phyloP scores from a whole-genome alignment of 148 eudicot genomes.

The Linanthus parryae region DNA sequence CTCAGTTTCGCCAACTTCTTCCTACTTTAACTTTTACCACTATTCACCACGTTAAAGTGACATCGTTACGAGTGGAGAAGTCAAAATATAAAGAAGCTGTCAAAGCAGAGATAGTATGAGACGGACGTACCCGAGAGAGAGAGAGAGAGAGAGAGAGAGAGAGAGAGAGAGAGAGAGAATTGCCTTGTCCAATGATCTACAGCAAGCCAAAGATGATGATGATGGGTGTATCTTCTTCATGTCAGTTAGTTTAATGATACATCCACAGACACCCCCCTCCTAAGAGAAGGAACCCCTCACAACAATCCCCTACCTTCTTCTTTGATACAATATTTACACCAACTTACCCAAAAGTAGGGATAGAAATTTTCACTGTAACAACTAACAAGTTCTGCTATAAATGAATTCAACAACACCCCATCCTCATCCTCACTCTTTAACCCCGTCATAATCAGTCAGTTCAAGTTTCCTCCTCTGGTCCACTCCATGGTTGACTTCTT shows the following conservation, averaged over 20 bases:
- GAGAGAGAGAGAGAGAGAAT: slow-evolving; percentile 10
- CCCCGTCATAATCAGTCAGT: slow-evolving; percentile 3
- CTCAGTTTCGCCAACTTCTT: too few species aligned
- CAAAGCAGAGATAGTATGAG: too few species aligned
- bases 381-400: slow-evolving; percentile 4
- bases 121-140: neutral
- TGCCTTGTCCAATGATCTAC: slow-evolving; percentile 19
- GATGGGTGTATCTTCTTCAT: too few species aligned
- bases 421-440: too few species aligned
- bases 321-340: slow-evolving; percentile 32
- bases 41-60: too few species aligned
- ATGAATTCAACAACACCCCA: slow-evolving; percentile 15
- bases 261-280: too few species aligned
- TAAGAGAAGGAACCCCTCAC: slow-evolving; percentile 5
- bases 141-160: slow-evolving; percentile 5
- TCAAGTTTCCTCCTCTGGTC: slow-evolving; percentile 38
- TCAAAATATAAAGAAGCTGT: too few species aligned
- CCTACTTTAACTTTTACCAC: too few species aligned
- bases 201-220: slow-evolving; percentile 40
- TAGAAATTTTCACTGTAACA: slow-evolving; percentile 10
- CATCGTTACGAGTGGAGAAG: too few species aligned
- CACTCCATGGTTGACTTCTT: slow-evolving; percentile 49
- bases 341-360: too few species aligned
- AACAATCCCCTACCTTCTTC: slow-evolving; percentile 7
- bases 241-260: too few species aligned